phyloP scores from a whole-genome alignment of 2,329 filamentous ascomycete species.

The Calonectria pteridis region DNA sequence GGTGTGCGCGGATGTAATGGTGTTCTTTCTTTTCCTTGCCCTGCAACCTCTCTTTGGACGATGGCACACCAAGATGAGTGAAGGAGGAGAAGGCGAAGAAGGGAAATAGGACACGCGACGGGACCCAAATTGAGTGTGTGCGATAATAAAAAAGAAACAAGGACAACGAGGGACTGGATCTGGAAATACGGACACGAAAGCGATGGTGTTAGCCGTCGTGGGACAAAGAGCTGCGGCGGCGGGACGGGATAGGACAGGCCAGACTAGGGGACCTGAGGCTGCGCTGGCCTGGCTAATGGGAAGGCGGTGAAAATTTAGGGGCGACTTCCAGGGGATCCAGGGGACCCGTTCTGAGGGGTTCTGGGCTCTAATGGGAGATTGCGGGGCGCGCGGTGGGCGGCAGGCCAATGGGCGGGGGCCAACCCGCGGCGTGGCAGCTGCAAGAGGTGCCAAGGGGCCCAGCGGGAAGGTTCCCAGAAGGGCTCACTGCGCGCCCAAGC shows the following conservation, averaged over 20 bases:
- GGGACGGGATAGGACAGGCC: conserved; percentile 19
- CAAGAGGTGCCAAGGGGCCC: neutral
- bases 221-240: conserved; percentile 19
- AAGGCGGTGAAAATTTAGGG: conserved; percentile 46
- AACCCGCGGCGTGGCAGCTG: conserved; percentile 35
- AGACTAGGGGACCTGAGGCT: conserved; percentile 22
- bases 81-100: neutral
- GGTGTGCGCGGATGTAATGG: neutral
- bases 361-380: conserved; percentile 10
- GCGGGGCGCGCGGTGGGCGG: conserved; percentile 30
- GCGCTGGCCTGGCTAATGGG: conserved; percentile 27
- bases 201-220: conserved; percentile 13
- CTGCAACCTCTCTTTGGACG: neutral
- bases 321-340: conserved; percentile 39
- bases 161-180: neutral
- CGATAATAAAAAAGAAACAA: neutral
- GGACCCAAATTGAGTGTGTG: conserved; percentile 5
- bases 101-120: neutral
- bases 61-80: neutral
- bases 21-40: neutral
- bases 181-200: conserved; percentile 21
- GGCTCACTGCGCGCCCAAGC: neutral
- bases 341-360: conserved; percentile 17
- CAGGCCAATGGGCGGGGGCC: conserved; percentile 32
- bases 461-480: neutral